Evolutionary conservation across 768 basidiomycete genomes (phyloP).

Genomic region (Rubroboletus satanas): DNA sequence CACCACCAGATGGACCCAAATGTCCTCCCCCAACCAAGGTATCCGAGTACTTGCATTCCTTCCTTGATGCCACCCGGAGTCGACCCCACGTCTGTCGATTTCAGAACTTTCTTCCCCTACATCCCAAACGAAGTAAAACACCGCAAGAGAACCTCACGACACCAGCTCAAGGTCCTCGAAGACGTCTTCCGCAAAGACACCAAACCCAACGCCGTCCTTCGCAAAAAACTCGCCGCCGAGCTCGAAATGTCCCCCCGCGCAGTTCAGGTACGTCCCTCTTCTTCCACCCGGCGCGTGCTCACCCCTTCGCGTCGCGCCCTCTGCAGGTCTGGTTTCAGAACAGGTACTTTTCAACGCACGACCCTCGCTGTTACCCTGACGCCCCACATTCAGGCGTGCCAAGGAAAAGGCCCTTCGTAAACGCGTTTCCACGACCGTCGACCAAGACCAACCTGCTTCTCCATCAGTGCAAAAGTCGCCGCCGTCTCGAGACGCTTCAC

Average conservation of each 20-base stretch:
- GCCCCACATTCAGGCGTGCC: slow-evolving; percentile 53
- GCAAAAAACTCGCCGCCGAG: slow-evolving; percentile 76
- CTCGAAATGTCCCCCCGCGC: slow-evolving; percentile 91
- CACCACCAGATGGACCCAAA: slow-evolving; percentile 27
- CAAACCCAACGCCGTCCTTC: slow-evolving; percentile 80
- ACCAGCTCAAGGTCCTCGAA: slow-evolving; percentile 89
- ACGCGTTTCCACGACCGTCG: slow-evolving; percentile 36
- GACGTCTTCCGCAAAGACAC: slow-evolving; percentile 81
- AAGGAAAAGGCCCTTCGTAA: slow-evolving; percentile 73
- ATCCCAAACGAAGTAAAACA: slow-evolving; percentile 93
- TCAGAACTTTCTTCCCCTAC: slow-evolving; percentile 84
- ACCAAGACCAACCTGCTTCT: slow-evolving; percentile 15
- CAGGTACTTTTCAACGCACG: slow-evolving; percentile 41
- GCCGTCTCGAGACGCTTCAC: slow-evolving; percentile 22
- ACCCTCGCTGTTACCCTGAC: slow-evolving; percentile 12
- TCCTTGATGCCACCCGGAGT: slow-evolving; percentile 48
- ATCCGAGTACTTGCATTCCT: slow-evolving; percentile 41
- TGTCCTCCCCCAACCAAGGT: slow-evolving; percentile 24
- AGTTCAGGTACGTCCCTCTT: slow-evolving; percentile 70
- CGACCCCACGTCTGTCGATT: slow-evolving; percentile 68
- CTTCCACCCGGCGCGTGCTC: slow-evolving; percentile 17
- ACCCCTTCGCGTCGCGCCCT: slow-evolving; percentile 15
- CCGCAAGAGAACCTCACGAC: slow-evolving; percentile 80
- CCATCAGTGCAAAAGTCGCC: slow-evolving; percentile 11
- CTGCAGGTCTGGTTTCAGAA: no score